Percentiles rank a stretch among this genome's conserved stretches.
phyloP scores from a whole-genome alignment of 441 rosid genomes.

The Pelargonium myrrhifolium region DNA sequence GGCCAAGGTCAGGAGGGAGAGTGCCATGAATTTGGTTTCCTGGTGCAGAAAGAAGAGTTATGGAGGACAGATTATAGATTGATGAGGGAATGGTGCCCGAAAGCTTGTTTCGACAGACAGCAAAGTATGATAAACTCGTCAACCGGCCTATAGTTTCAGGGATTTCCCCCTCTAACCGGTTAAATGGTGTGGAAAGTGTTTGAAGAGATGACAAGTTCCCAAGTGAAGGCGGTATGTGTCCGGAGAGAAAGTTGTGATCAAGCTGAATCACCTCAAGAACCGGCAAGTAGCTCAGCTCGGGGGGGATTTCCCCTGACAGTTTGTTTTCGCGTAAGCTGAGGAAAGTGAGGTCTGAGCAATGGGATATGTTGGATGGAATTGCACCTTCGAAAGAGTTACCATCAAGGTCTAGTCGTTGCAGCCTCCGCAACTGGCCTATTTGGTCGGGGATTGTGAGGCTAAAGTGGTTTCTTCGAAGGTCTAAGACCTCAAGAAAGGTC shows the following conservation, averaged over 20 bases:
- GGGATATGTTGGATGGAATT: background rate
- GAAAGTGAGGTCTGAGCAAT: background rate
- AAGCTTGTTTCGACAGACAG: conserved; percentile 7
- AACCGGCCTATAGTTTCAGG: conserved; percentile 10
- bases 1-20: conserved; percentile 17
- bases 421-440: background rate
- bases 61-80: conserved; percentile 23
- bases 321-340: background rate
- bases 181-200: background rate
- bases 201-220: background rate
- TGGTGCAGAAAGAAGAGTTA: background rate
- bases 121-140: background rate
- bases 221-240: background rate
- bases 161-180: conserved; percentile 17
- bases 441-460: background rate
- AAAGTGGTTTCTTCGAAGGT: background rate
- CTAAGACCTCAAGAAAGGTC: background rate
- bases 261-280: background rate
- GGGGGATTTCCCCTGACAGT: too few relatives aligned
- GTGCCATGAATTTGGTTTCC: conserved; percentile 18
- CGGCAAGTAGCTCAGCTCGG: background rate
- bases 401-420: background rate
- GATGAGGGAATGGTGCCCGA: conserved; percentile 23
- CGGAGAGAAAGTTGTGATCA: background rate
- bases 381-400: background rate